Conservation (phyloP, 2,329 filamentous ascomycete genomes). For the Phaeophleospora eucalypticola region DNA sequence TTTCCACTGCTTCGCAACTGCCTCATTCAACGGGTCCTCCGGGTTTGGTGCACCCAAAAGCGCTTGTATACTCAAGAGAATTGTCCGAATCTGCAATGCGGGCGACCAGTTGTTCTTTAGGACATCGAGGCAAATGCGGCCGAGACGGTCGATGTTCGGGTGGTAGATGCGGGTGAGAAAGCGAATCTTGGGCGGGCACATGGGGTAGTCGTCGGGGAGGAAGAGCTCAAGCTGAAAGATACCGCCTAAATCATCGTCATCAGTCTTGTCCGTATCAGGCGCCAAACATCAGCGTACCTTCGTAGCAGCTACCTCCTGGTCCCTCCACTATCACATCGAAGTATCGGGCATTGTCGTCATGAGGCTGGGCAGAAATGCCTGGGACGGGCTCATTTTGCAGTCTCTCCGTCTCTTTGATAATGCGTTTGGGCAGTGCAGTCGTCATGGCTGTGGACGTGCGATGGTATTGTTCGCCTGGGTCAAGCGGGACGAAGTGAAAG, state of each 20-base stretch:
- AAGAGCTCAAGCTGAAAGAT: constrained; percentile 97
- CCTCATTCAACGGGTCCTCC: constrained; percentile 95
- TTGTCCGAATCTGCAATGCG: constrained; percentile 94
- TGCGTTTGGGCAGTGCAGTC: constrained; percentile 75
- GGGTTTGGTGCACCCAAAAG: constrained; percentile 94
- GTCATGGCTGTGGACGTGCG: constrained; percentile 52
- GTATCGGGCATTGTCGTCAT: constrained; percentile 95
- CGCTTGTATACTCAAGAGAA: constrained; percentile 96
- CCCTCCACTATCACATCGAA: constrained; percentile 97
- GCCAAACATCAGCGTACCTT: constrained; percentile 56
- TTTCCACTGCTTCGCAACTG: constrained; percentile 97
- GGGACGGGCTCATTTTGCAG: constrained; percentile 95
- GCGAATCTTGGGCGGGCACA: constrained; percentile 97
- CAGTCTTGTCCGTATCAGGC: neutral
- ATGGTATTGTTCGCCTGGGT: too few species aligned
- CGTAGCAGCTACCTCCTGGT: constrained; percentile 86
- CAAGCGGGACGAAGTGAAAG: neutral
- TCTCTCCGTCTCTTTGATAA: constrained; percentile 97
- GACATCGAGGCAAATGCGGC: constrained; percentile 94
- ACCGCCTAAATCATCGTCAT: constrained; percentile 51
- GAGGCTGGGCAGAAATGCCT: constrained; percentile 90
- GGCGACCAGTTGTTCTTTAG: constrained; percentile 99
- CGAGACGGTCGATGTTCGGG: constrained; percentile 96
- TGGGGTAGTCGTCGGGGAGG: constrained; percentile 96
- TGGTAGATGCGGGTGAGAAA: constrained; percentile 99